Percentiles rank a stretch among this genome's conserved stretches.
These are phyloP conservation scores for Dendrobium officinale DNA, from an alignment of 106 monocot genomes.

Conservation along the genomic window DNA sequence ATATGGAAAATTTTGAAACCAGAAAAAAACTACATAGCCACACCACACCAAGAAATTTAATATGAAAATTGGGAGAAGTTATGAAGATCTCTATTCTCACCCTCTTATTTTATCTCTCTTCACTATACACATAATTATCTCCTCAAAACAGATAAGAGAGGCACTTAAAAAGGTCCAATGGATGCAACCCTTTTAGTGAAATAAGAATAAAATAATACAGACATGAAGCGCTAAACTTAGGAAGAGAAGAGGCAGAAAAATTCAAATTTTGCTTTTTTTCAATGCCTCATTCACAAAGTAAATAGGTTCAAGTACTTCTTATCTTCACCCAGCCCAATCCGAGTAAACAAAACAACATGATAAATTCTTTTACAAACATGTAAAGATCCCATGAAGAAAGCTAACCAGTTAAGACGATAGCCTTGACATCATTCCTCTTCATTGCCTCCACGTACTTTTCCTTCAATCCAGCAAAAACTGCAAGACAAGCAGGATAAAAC, in stretches of 20 bases:
- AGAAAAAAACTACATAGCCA: too few species aligned
- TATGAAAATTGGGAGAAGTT: too few species aligned
- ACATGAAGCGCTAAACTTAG: background rate
- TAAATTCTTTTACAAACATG: slow-evolving; percentile 1
- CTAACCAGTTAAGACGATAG: slow-evolving; percentile 19
- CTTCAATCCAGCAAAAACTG: slow-evolving; percentile 14
- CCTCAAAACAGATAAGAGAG: too few species aligned
- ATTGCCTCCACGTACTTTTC: slow-evolving; percentile 14
- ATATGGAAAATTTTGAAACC: too few species aligned
- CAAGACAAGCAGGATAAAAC: background rate
- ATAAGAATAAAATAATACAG: too few species aligned
- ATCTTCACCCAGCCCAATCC: background rate
- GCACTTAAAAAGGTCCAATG: too few species aligned
- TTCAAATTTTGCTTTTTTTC: background rate
- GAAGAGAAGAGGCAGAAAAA: too few species aligned
- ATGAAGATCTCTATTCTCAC: too few species aligned
- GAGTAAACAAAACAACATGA: background rate
- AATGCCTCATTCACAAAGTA: background rate
- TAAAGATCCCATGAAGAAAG: background rate
- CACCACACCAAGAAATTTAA: too few species aligned
- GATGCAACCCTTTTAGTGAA: too few species aligned
- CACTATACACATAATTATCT: too few species aligned
- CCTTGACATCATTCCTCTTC: slow-evolving; percentile 16
- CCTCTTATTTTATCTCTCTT: too few species aligned
- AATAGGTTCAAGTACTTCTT: background rate